These are phyloP conservation scores for Circinella umbellata DNA, from an alignment of 371 early-diverging fungal species.

Conservation along the genomic window DNA sequence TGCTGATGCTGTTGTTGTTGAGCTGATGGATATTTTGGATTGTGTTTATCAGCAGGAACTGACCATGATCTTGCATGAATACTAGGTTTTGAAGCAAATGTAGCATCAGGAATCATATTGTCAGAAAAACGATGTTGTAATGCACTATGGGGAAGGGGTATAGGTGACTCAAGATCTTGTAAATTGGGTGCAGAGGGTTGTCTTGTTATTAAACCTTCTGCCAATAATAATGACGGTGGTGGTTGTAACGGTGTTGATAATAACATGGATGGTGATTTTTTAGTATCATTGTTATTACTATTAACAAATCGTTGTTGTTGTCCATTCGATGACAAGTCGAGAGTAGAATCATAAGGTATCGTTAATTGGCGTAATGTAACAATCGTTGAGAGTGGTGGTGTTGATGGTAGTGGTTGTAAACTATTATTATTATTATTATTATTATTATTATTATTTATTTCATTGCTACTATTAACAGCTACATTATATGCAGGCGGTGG, in stretches of 20 bases:
- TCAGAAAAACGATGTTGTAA: conserved; percentile 12
- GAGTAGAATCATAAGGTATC: not conserved
- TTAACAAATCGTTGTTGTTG: not conserved
- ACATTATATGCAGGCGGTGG: conserved; percentile 20
- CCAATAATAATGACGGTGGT: conserved; percentile 1
- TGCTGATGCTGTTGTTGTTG: not conserved
- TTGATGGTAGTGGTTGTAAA: not conserved
- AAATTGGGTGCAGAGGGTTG: conserved; percentile 22
- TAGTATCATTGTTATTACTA: not conserved
- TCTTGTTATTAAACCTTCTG: conserved; percentile 5
- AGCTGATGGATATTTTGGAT: not conserved
- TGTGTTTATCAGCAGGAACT: conserved; percentile 61
- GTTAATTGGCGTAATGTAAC: not conserved
- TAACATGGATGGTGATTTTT: not conserved
- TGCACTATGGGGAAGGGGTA: not conserved
- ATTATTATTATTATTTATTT: not conserved
- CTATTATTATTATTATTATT: not conserved
- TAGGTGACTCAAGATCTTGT: conserved; percentile 14
- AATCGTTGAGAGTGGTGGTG: not conserved
- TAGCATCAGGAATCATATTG: not conserved
- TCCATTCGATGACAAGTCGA: not conserved
- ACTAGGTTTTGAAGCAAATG: not conserved
- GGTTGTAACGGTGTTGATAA: not conserved
- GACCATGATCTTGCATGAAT: conserved; percentile 16
- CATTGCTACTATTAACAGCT: not conserved